Evolutionary conservation across 23 red algal genomes (phyloP), one percentile per base, ranked within the genome.

Genomic region (Gracilariopsis chorda): DNA sequence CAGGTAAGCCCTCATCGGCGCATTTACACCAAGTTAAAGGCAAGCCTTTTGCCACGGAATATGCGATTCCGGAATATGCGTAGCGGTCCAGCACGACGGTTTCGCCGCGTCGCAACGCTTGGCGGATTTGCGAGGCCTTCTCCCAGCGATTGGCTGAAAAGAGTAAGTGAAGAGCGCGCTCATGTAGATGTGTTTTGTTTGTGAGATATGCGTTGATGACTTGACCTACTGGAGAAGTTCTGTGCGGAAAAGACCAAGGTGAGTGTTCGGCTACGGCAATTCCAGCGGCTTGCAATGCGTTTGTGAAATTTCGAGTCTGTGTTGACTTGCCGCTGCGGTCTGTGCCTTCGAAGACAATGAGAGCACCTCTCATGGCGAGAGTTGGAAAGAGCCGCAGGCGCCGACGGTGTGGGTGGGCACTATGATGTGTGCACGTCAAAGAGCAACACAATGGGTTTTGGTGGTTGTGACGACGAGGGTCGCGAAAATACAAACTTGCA

Each of bases 131-230:
- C 58, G 59, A 78, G 19, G 68, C 85, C 33, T 74, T 78, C 77
- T 98, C 92, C 96, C 96, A 98, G 19, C 96, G 91, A 59, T 98
- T 98, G 32, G 96, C 92, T n/a, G 88, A 88, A 32, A 98, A 98
- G 17, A 98, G 48, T 76, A 98, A 48, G 78, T 98, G 96, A 32
- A 80, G 48, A 19, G 78, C 88, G 57, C 76, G 89, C 3, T 80
- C 35, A 43, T 87, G 70, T 51, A 98, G 33, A 35, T 82, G 48
- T 34, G 75, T 36, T 27, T 19, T 40, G 16, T 67, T 37, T 14
- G 63, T 74, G 46, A 98, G 51, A 86, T 90, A 92, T 4, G 78
- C 11, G 53, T 92, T 70, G 11, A 98, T 76, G 32, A 93, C 48
- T 55, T 75, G 20, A 6, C 96, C 96, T 39, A 87, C 84, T 27